phyloP scores from a whole-genome alignment of 805 yeast genomes.

The Metschnikowia santaceciliae region DNA sequence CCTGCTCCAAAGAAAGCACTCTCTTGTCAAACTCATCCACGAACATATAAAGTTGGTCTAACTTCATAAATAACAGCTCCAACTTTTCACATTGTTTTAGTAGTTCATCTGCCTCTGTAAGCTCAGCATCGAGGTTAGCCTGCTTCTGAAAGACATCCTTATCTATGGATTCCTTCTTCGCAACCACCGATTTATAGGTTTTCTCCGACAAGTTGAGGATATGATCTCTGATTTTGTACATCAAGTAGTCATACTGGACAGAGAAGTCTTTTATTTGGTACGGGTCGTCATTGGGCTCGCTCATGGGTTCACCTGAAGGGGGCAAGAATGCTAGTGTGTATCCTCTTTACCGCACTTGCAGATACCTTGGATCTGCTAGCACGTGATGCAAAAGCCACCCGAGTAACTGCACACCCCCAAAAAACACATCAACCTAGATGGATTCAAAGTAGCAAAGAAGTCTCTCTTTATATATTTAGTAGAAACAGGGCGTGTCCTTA shows the following conservation, averaged over 20 bases:
- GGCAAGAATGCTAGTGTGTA: neutral
- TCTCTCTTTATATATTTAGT: neutral
- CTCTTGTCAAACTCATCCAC: slow-evolving; percentile 22
- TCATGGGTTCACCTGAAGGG: neutral
- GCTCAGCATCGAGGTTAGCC: slow-evolving; percentile 34
- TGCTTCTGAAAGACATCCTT: slow-evolving; percentile 20
- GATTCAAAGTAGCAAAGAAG: neutral
- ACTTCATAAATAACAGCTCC: slow-evolving; percentile 49
- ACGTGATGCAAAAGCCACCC: neutral
- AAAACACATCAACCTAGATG: neutral
- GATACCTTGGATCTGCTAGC: neutral
- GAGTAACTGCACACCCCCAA: neutral
- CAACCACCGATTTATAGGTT: slow-evolving; percentile 28
- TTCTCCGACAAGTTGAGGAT: slow-evolving; percentile 44
- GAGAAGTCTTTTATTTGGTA: slow-evolving; percentile 57
- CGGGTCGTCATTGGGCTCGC: slow-evolving; percentile 46
- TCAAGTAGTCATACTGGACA: slow-evolving; percentile 58
- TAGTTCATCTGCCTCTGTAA: slow-evolving; percentile 37
- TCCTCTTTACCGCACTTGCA: neutral
- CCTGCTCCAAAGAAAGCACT: slow-evolving; percentile 16
- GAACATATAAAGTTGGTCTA: slow-evolving; percentile 45
- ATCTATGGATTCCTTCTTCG: slow-evolving; percentile 29
- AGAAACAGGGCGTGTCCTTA: neutral
- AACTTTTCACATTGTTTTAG: slow-evolving; percentile 45
- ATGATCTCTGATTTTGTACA: slow-evolving; percentile 58